These are phyloP conservation scores for Circinella umbellata DNA, from an alignment of 371 early-diverging fungal genomes.

Conservation along the genomic window DNA sequence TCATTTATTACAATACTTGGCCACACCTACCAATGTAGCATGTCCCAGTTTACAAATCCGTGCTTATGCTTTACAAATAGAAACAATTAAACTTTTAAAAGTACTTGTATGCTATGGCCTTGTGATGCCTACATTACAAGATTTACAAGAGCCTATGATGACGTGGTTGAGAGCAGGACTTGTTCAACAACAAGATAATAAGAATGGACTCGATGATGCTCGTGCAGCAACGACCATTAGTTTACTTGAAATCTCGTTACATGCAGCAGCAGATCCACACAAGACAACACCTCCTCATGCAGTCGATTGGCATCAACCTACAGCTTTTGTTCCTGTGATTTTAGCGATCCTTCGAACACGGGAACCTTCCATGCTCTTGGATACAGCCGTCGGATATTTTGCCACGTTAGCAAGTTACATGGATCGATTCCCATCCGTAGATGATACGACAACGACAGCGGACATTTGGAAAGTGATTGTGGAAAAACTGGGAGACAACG, in stretches of 20 bases:
- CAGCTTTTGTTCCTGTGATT: constrained; percentile 46
- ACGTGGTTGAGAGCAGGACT: constrained; percentile 46
- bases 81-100: constrained; percentile 50
- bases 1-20: constrained; percentile 42
- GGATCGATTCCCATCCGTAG: constrained; percentile 37
- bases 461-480: constrained; percentile 13
- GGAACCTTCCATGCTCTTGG: constrained; percentile 10
- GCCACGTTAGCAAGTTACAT: constrained; percentile 54
- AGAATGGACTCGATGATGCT: neutral
- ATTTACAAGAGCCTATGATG: constrained; percentile 47
- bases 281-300: constrained; percentile 59
- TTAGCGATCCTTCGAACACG: constrained; percentile 26
- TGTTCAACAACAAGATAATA: neutral
- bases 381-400: constrained; percentile 51
- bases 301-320: constrained; percentile 63
- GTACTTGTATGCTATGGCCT: constrained; percentile 58
- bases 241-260: constrained; percentile 38
- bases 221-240: constrained; percentile 32
- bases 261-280: constrained; percentile 62
- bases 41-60: constrained; percentile 24
- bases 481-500: neutral
- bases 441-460: constrained; percentile 9
- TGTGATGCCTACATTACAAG: constrained; percentile 44
- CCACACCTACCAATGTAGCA: constrained; percentile 44
- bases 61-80: constrained; percentile 53